Percentiles rank a stretch among this genome's conserved stretches.
Conservation (phyloP, 179 eudicot genomes). For the Spergularia azorica region DNA sequence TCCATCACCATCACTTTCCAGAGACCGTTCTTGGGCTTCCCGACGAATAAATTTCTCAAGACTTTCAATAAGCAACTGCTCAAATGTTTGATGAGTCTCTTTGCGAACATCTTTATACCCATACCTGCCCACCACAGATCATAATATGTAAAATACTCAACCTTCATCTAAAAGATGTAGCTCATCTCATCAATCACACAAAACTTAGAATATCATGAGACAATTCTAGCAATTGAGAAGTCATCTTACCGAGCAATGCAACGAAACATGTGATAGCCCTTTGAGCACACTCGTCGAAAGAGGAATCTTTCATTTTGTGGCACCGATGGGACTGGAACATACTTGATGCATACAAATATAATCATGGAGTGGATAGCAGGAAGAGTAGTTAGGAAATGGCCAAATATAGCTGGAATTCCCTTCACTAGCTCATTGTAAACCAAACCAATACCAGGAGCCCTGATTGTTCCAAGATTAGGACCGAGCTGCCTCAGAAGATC, state of each 20-base stretch:
- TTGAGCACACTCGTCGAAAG: slow-evolving; percentile 92
- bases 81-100: slow-evolving; percentile 81
- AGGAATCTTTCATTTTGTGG: slow-evolving; percentile 92
- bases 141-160: neutral
- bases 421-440: slow-evolving; percentile 92
- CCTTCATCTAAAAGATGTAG: neutral
- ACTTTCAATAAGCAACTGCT: slow-evolving; percentile 87
- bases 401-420: slow-evolving; percentile 94
- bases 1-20: slow-evolving; percentile 84
- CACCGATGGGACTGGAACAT: slow-evolving; percentile 89
- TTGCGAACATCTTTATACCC: slow-evolving; percentile 97
- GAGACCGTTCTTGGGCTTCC: slow-evolving; percentile 92
- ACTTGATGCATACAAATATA: slow-evolving; percentile 92
- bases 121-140: slow-evolving; percentile 52
- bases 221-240: slow-evolving; percentile 1
- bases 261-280: slow-evolving; percentile 90
- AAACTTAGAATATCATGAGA: neutral
- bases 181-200: neutral
- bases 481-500: slow-evolving; percentile 84
- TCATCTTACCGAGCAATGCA: slow-evolving; percentile 81
- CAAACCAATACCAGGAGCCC: slow-evolving; percentile 98
- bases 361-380: slow-evolving; percentile 99
- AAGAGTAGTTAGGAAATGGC: slow-evolving; percentile 86
- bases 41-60: slow-evolving; percentile 90
- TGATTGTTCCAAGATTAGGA: slow-evolving; percentile 82